These are phyloP conservation scores for Violaceomyces palustris DNA, from an alignment of 1,284 basidiomycete species.

Conservation along the genomic window DNA sequence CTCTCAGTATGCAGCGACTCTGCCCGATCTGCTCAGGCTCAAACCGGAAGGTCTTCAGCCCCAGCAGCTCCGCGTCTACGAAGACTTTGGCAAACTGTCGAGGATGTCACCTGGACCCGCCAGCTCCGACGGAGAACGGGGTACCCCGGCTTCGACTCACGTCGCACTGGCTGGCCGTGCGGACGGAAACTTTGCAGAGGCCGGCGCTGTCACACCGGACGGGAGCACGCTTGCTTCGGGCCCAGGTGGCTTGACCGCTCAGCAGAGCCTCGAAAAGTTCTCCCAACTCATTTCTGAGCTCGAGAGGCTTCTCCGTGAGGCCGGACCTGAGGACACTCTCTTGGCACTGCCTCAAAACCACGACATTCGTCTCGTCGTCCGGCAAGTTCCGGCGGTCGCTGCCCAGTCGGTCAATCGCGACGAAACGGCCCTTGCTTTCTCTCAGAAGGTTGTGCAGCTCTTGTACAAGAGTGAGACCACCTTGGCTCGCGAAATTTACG, in stretches of 20 bases:
- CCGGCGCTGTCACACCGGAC: too few species aligned
- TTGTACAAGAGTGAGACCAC: conserved; percentile 46
- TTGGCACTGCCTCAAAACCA: conserved; percentile 63
- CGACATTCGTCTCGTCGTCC: conserved; percentile 76
- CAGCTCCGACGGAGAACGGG: conserved; percentile 15
- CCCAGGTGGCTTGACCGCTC: conserved; percentile 24
- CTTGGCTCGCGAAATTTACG: conserved; percentile 60
- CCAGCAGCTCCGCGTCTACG: conserved; percentile 84
- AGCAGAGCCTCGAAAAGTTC: conserved; percentile 53
- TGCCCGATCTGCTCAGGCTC: conserved; percentile 86
- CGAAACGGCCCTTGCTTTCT: conserved; percentile 82
- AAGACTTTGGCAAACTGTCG: conserved; percentile 66
- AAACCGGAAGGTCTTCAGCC: conserved; percentile 75
- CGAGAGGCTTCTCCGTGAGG: conserved; percentile 40
- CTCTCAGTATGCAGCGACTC: conserved; percentile 68
- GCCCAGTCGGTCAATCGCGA: conserved; percentile 72
- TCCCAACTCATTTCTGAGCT: conserved; percentile 39
- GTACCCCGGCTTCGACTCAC: conserved; percentile 26
- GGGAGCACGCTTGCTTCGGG: too few species aligned
- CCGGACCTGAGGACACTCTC: conserved; percentile 23
- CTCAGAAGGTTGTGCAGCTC: conserved; percentile 78
- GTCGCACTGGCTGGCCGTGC: too few species aligned
- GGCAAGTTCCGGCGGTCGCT: conserved; percentile 74
- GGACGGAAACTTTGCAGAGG: too few species aligned
- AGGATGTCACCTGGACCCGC: conserved; percentile 20